Conservation (phyloP, 176 grass and related monocot genomes). For the maize (Zea mays) region Zm-B73-REFERENCE-NAM-5.0 NC_050098.1:219957501-219958000, state of each 20-base stretch:
- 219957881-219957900: background rate
- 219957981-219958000: constrained; percentile 20
- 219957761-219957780: background rate
- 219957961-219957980: constrained; percentile 30
- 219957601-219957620: background rate
- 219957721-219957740: background rate
- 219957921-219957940: background rate
- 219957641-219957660: background rate
- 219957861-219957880: background rate
- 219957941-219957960: background rate
- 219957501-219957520: background rate
- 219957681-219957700: no score
- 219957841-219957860: background rate
- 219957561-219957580: background rate
- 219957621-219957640: background rate
- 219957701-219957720: background rate
- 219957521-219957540: background rate
- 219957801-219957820: background rate
- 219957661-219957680: background rate
- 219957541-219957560: background rate
- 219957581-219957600: background rate
- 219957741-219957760: background rate
- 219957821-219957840: background rate
- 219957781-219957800: constrained; percentile 5
- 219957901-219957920: background rate